Evolutionary conservation across 495 filamentous ascomycete genomes (phyloP), one percentile per base, ranked within the genome.

Genomic region (Hypoxylon lienhwacheense): DNA sequence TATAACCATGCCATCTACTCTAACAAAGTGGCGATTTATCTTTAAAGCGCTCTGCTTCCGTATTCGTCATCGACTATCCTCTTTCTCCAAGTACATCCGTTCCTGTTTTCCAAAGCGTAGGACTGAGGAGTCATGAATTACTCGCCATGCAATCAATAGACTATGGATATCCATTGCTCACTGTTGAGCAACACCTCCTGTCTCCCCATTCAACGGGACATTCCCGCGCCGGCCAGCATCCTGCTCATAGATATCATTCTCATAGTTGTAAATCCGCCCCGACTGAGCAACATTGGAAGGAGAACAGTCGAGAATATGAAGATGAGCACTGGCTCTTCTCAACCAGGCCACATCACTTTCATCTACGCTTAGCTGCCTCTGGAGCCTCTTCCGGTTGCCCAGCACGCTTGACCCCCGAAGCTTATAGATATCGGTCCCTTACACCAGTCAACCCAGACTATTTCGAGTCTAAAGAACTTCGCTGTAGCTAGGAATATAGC

Each of bases 281-380:
- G 17, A 40, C 46, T 25, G 59, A 61, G 32, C 53, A 65, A 35
- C 55, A 53, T 28, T 45, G 45, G 33, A 56, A 67, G 29, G 58
- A 63, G 37, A 65, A 65, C 41, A 62, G 51, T 33, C 61, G 53
- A 51, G 58, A 57, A 53, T 62, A 53, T 21, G 54, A 67, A 15
- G 57, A 57, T 28, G 61, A 53, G 10, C 43, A 65, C 26, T 62
- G 53, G 35, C 26, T 28, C n/a, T 55, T 61, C 25, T 36, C 51
- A 0, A n/a, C 33, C 3, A 24, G 28, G 15, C 34, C 41, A 7
- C 31, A 46, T 10, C 39, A 31, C 45, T 42, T 51, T 16, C 22
- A 25, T 33, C 41, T 34, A 44, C 44, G 37, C 10, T 16, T 57
- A 21, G 55, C 47, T 35, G 12, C 37, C 17, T 36, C 53, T n/a